These are phyloP conservation scores for Barnettozyma botsteinii DNA, from an alignment of 805 yeast genomes.

Conservation along the genomic window DNA sequence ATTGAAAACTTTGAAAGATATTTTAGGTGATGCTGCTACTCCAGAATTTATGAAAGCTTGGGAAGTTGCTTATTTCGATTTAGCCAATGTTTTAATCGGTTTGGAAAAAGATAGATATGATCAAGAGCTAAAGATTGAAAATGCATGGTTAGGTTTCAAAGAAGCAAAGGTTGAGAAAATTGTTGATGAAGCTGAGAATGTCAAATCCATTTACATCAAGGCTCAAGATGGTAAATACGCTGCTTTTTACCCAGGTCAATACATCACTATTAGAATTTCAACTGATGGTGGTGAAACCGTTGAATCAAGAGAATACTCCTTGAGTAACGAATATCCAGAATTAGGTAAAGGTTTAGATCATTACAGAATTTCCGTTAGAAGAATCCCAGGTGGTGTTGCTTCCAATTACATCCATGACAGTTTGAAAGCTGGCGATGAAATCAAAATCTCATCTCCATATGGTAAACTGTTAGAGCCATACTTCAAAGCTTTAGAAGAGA, in stretches of 20 bases:
- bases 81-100: constrained; percentile 55
- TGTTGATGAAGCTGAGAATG: constrained; percentile 39
- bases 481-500: constrained; percentile 18
- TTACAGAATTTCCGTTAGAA: constrained; percentile 55
- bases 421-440: constrained; percentile 40
- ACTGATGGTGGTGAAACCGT: constrained; percentile 34
- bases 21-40: constrained; percentile 57
- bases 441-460: constrained; percentile 52
- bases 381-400: constrained; percentile 41
- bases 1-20: constrained; percentile 46
- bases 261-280: constrained; percentile 32
- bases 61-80: constrained; percentile 56
- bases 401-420: constrained; percentile 45
- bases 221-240: constrained; percentile 38
- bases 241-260: constrained; percentile 34
- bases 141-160: constrained; percentile 58
- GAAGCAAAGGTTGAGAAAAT: constrained; percentile 40
- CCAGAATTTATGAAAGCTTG: constrained; percentile 56
- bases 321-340: constrained; percentile 35
- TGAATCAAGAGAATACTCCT: constrained; percentile 54
- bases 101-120: constrained; percentile 46
- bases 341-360: constrained; percentile 24
- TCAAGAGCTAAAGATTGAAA: constrained; percentile 23
- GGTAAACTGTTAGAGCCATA: constrained; percentile 42
- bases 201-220: constrained; percentile 46